Base-by-base conservation (phyloP, 1,139 yeast genomes). In the Yamadazyma diddensiae region DNA sequence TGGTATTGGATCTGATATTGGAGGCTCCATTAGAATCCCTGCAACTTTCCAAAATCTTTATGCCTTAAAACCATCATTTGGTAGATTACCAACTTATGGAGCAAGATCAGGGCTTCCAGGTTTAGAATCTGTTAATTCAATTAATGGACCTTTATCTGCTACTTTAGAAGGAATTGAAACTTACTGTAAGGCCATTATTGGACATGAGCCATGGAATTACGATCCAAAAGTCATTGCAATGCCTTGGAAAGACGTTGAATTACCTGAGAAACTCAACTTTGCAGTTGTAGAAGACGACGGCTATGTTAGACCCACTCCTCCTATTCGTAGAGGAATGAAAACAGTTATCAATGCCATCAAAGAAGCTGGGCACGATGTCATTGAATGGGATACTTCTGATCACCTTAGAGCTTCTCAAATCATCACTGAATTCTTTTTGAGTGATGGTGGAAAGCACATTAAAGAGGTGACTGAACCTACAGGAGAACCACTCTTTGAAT, bases 1-100 rank as follows among this genome's bases (percentile, higher is more conserved):
- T n/a, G 79, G 80, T 7, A 49, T 75, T 35, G 81, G 81, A 18
- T 62, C 76, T 18, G 82, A 76, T 41, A 77, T 77, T 36, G 82
- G 80, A 3, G 82, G 82, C 5, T 69, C 77, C 12, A 72, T 76
- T 25, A 61, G 82, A 21, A 59, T 73, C 21, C 68, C 68, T 4
- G 62, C 66, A 12, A 47, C 59, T 1, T 74, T 68, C 48, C 60
- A 65, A 26, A 77, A 76, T 28, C 53, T 70, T 37, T 75, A 65
- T 50, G 55, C 74, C 10, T 45, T 75, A 34, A 65, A 64, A 36
- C 73, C 77, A 15, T 63, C 77, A 1, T 58, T 64, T 27, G 74
- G 73, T 15, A 57, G 81, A 35, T 55, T 77, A 16, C 77, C 85
- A 3, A 70, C 72, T 35, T 57, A 65, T 43, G 65, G 68, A 32